These are phyloP conservation scores for Stygiomarasmius scandens DNA, from an alignment of 1,284 basidiomycete genomes.

Conservation along the genomic window DNA sequence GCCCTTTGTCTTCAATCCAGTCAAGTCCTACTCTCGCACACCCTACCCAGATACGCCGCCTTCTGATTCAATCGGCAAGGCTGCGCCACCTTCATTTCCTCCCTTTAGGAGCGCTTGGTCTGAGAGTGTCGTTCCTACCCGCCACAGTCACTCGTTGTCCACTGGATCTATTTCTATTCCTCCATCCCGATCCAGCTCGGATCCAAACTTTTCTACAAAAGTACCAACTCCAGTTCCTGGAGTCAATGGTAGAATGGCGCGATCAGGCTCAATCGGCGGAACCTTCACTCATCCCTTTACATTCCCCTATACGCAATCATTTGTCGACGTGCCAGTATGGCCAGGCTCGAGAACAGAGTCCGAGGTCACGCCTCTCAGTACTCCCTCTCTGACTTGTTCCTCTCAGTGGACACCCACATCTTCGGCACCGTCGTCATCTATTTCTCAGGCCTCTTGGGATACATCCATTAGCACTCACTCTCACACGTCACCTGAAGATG, in stretches of 20 bases:
- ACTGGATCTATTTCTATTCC: slow-evolving; percentile 20
- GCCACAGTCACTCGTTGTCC: slow-evolving; percentile 41
- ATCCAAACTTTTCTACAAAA: slow-evolving; percentile 5
- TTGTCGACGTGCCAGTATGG: slow-evolving; percentile 2
- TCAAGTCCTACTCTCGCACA: slow-evolving; percentile 6
- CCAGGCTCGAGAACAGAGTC: background rate
- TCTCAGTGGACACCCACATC: slow-evolving; percentile 3
- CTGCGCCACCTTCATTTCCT: slow-evolving; percentile 32
- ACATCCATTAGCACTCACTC: background rate
- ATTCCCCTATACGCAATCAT: slow-evolving; percentile 28
- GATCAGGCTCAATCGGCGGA: slow-evolving; percentile 63
- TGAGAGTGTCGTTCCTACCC: slow-evolving; percentile 33
- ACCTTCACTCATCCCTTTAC: slow-evolving; percentile 48
- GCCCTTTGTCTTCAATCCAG: slow-evolving; percentile 12
- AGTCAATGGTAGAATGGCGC: slow-evolving; percentile 58
- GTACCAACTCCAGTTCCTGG: slow-evolving; percentile 30
- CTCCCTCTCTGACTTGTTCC: background rate
- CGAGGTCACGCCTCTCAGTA: background rate
- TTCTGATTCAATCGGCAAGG: background rate
- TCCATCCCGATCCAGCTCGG: slow-evolving; percentile 28
- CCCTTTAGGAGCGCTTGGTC: slow-evolving; percentile 42
- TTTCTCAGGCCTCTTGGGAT: slow-evolving; percentile 1
- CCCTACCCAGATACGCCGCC: slow-evolving; percentile 2
- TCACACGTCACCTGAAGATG: slow-evolving; percentile 31
- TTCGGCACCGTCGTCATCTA: background rate